phyloP scores from a whole-genome alignment of 2,329 filamentous ascomycete species.

The Pseudogymnoascus sp. region DNA sequence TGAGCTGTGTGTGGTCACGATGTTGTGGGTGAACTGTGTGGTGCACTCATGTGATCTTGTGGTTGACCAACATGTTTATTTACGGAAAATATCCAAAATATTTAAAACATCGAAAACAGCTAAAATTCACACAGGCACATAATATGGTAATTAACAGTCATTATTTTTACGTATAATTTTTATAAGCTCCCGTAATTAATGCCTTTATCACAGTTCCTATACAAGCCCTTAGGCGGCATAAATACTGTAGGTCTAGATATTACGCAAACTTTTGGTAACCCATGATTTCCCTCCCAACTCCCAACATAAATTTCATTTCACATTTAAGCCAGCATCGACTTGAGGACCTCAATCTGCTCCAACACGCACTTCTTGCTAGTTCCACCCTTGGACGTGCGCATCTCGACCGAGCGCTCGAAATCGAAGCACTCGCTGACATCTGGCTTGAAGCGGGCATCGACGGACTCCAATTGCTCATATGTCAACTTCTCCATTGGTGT shows the following conservation, averaged over 20 bases:
- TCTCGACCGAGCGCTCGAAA: slow-evolving; percentile 77
- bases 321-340: slow-evolving; percentile 29
- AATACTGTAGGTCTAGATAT: neutral
- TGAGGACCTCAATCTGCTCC: slow-evolving; percentile 53
- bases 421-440: slow-evolving; percentile 68
- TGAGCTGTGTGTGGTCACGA: neutral
- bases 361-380: slow-evolving; percentile 64
- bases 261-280: slow-evolving; percentile 1
- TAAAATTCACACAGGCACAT: neutral
- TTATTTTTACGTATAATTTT: neutral
- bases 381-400: slow-evolving; percentile 67
- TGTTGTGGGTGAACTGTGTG: neutral
- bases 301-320: slow-evolving; percentile 7
- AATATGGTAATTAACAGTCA: neutral
- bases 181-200: neutral
- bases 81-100: neutral
- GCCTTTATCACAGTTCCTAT: neutral
- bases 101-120: neutral
- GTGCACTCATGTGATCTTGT: neutral
- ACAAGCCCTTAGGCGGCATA: neutral
- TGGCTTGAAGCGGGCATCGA: slow-evolving; percentile 63
- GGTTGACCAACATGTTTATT: neutral
- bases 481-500: slow-evolving; percentile 64
- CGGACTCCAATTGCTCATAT: slow-evolving; percentile 56
- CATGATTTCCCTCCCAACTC: neutral